Evolutionary conservation across 1,284 basidiomycete species (phyloP), one percentile per base, ranked within the genome.

Genomic region (Sporisorium graminicola): DNA sequence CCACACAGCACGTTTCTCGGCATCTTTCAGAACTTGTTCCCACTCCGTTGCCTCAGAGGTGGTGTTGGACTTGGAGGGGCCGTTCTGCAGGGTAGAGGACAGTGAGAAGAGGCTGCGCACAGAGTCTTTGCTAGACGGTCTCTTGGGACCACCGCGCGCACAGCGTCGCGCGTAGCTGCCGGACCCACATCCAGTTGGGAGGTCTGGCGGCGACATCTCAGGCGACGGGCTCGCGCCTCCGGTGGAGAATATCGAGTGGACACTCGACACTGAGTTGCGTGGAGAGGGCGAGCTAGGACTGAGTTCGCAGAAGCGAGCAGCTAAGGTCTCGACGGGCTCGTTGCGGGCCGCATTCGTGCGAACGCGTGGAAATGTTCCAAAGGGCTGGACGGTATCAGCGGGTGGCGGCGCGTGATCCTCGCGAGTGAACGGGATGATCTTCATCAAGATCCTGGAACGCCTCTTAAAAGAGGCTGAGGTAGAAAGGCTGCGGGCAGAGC

Each of bases 371-470:
- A 74, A 69, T 8, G 66, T 74, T 24, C 62, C 58, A 26, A 52
- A 66, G 2, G 47, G 47, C 46, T 31, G 47, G 22, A 16, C 16
- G 3, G 29, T 33, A 8, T 66, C 57, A 2, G 65, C n/a, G 14
- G 58, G 9, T 2, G 42, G 50, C 2, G 58, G 47, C 22, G 43
- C 18, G 24, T 22, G 29, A 60, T 22, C 6, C 14, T 67, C 57
- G 35, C 60, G 46, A 3, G 57, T 27, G 31, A 68, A 74, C 5
- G 72, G 72, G 12, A 74, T 69, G 59, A 69, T 74, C 59, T 74
- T 74, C 72, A 74, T 69, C 62, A 74, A 46, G 24, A 74, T 69
- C 26, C 52, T 51, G 8, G 63, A 67, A 2, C 64, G 44, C 2
- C 64, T 46, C 40, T 73, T 73, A 29, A 46, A 46, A 8, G 55